Base-by-base conservation (phyloP, 2,329 filamentous ascomycete species). In the Trichoderma semiorbis region DNA sequence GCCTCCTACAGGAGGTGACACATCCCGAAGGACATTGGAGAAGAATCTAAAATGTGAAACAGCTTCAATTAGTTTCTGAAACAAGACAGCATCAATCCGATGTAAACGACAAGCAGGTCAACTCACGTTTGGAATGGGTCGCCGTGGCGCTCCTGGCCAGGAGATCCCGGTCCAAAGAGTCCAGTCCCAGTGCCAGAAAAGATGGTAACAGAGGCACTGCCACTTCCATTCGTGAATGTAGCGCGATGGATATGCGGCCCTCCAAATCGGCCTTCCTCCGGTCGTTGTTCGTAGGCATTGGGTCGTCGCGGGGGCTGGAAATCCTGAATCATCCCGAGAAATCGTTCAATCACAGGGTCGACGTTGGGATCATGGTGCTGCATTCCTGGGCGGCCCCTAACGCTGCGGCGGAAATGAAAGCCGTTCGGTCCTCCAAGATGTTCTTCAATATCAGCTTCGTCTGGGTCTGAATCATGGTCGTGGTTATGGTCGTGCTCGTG, bases 391-490 rank as follows among this genome's bases (percentile, higher is more conserved):
- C 55, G 79, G 7, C 73, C 69, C 66, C 79, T 78, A 32, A 81
- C 79, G 21, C 79, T 80, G 34, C 81, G 82, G 32, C 80, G 80
- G 67, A 82, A 80, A 60, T 80, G 79, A 72, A 86, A 80, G 10
- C 83, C 83, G 47, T 82, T 79, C 2, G 83, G 81, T 0, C 81
- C 83, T 0, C 81, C 83, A n/a, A 84, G 62, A 47, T 86, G 82
- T 32, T 89, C 85, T 28, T 89, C 86, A 72, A 90, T 87, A 75
- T 90, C 86, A 30, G 82, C 86, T 75, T 89, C 88, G 16, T 89
- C 88, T 1, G 87, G 87, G 72, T 90, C 89, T 2, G 87, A 88
- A 72, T 86, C 83, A 65, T 82, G 78, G 63, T 82, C 80, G 66
- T 82, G 78, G 62, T 82, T 80, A 57, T 75, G 47, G 36, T 47